Conservation (phyloP, 108 stramenopile genomes). For the Parietichytrium sp. region DNA sequence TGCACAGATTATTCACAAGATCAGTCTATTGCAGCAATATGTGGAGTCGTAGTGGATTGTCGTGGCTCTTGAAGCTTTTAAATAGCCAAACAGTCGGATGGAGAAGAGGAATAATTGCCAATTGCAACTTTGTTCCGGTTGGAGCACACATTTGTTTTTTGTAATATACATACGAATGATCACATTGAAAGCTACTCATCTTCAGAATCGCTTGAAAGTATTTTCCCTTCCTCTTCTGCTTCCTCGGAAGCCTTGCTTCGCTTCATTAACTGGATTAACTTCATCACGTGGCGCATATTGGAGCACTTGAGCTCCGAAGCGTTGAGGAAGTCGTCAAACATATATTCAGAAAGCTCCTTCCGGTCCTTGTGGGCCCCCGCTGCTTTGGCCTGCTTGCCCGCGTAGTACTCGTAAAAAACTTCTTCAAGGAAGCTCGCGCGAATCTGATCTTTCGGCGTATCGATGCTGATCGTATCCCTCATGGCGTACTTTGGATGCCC, state of each 20-base stretch:
- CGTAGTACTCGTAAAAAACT: too few relatives aligned
- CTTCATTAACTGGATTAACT: conserved; percentile 3
- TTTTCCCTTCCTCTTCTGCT: neutral
- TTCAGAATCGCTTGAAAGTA: neutral
- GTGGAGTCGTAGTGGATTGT: neutral
- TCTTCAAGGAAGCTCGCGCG: too few relatives aligned
- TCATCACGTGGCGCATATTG: neutral
- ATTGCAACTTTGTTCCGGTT: neutral
- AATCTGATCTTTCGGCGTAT: too few relatives aligned
- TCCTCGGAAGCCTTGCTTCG: neutral
- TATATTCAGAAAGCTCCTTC: too few relatives aligned
- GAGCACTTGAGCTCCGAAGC: neutral
- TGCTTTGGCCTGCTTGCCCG: too few relatives aligned
- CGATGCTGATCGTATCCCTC: too few relatives aligned
- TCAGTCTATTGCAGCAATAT: neutral
- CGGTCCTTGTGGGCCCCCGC: too few relatives aligned
- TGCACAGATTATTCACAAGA: neutral
- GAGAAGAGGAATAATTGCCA: neutral
- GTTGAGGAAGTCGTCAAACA: conserved; percentile 17
- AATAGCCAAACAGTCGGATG: neutral
- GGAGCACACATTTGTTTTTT: neutral
- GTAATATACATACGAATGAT: neutral
- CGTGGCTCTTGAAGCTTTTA: neutral
- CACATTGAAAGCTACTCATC: neutral
- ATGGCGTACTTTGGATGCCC: too few relatives aligned